These are phyloP conservation scores for Candida wancherniae DNA, from an alignment of 805 yeast species.

Conservation along the genomic window DNA sequence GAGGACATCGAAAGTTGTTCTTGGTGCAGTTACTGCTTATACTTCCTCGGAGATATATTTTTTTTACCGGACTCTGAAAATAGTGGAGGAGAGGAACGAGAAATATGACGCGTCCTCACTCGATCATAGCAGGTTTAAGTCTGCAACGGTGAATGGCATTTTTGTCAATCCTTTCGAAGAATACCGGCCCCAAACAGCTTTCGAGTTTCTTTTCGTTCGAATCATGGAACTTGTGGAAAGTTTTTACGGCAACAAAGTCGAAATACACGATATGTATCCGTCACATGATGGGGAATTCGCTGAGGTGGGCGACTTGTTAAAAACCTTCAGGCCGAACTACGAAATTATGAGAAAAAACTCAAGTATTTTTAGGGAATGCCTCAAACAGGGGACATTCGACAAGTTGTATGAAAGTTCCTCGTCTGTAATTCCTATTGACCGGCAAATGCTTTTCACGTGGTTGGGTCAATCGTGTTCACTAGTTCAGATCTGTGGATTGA, in stretches of 20 bases:
- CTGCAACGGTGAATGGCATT: constrained; percentile 58
- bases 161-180: constrained; percentile 90
- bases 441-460: constrained; percentile 76
- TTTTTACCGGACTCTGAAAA: constrained; percentile 48
- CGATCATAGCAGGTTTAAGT: constrained; percentile 21
- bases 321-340: constrained; percentile 54
- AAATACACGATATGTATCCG: constrained; percentile 31
- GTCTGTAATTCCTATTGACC: constrained; percentile 4
- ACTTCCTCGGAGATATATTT: constrained; percentile 63
- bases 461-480: constrained; percentile 86
- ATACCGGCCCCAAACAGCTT: constrained; percentile 83
- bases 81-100: constrained; percentile 36
- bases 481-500: constrained; percentile 66
- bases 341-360: constrained; percentile 39
- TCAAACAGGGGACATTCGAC: constrained; percentile 17
- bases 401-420: constrained; percentile 9
- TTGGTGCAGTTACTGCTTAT: constrained; percentile 48
- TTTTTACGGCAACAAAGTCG: constrained; percentile 33
- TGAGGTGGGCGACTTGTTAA: constrained; percentile 50
- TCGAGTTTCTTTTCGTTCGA: constrained; percentile 76
- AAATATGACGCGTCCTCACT: constrained; percentile 1
- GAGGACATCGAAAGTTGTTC: constrained; percentile 34
- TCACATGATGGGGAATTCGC: constrained; percentile 34
- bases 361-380: constrained; percentile 24
- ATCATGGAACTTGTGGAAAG: constrained; percentile 66